These are phyloP conservation scores for Cyclotella atomus DNA, from an alignment of 108 stramenopile species.

Conservation along the genomic window DNA sequence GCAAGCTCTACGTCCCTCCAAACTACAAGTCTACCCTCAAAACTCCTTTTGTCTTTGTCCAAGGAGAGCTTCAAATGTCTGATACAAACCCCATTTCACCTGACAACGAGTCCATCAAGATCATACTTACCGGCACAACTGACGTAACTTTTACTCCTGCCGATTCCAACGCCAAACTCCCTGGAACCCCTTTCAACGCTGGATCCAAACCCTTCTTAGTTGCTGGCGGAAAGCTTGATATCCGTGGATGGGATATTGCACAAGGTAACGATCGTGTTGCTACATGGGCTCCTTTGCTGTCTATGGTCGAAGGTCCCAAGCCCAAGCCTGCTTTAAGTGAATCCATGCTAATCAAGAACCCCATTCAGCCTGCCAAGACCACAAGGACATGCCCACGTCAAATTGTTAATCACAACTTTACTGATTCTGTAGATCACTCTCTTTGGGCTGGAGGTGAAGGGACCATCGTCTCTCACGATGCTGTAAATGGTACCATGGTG, in stretches of 20 bases:
- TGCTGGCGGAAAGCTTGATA: constrained; percentile 62
- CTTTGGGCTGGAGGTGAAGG: constrained; percentile 49
- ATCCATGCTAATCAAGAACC: not conserved
- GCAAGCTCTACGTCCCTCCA: constrained; percentile 58
- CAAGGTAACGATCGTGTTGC: not conserved
- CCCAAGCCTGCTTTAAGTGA: constrained; percentile 22
- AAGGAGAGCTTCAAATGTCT: constrained; percentile 66
- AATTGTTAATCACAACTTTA: constrained; percentile 36
- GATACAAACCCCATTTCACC: constrained; percentile 47
- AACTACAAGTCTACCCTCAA: constrained; percentile 45
- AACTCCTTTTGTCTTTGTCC: constrained; percentile 69
- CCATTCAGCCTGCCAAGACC: constrained; percentile 14
- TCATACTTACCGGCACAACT: constrained; percentile 51
- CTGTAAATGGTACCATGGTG: constrained; percentile 14
- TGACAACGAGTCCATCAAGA: constrained; percentile 48
- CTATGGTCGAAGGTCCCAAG: constrained; percentile 19
- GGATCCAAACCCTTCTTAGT: constrained; percentile 69
- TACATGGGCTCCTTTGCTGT: constrained; percentile 40
- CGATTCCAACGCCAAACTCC: constrained; percentile 31
- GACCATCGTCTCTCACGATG: constrained; percentile 13
- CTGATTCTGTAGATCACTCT: constrained; percentile 15
- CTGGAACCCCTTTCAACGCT: constrained; percentile 47
- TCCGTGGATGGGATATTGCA: constrained; percentile 45
- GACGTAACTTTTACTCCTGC: constrained; percentile 44
- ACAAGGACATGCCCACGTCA: constrained; percentile 28